Evolutionary conservation across 2,329 filamentous ascomycete genomes (phyloP), one percentile per base, ranked within the genome.

Genomic region (Lachnellula hyalina): DNA sequence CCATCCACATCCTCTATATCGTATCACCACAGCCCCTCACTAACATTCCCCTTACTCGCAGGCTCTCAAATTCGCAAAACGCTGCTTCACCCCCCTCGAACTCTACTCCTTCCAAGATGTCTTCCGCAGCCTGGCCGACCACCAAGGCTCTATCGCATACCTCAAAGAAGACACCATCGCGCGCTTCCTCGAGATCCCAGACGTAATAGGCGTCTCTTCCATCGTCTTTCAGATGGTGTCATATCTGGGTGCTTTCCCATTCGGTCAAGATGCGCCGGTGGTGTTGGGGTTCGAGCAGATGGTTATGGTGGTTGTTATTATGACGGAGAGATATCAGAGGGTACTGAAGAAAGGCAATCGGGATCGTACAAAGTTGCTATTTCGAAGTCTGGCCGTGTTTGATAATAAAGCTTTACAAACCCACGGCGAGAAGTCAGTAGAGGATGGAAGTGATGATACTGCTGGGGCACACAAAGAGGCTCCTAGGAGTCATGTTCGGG

Each of bases 41-140:
- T 57, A 23, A 63, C 34, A 51, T n/a, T 40, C 44, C 45, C 47
- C 34, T 15, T 53, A 23, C 11, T 34, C 21, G 28, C 38, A 86
- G 83, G 82, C 82, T 60, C 71, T 74, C 53, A 80, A 74, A 62
- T 90, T 90, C 68, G 85, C 83, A 53, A 79, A 83, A 55, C 85
- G 84, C 65, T 88, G 84, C 71, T 90, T 87, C 71, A 83, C 83
- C 0, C 78, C 84, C 1, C 76, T 90, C 53, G 87, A 91, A 70
- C 74, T 89, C 32, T 89, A 87, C 71, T 88, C 82, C 34, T 83
- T 89, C 71, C 85, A 84, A 63, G 83, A 88, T 67, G 86, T 89
- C 65, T 90, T 90, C 73, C 80, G 78, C 56, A 81, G 77, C 54
- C 82, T 90, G 19, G 84, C 87, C 60, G 86, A 90, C 63, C 68